Conservation (phyloP, 805 yeast genomes). For the Torulaspora microellipsoides region DNA sequence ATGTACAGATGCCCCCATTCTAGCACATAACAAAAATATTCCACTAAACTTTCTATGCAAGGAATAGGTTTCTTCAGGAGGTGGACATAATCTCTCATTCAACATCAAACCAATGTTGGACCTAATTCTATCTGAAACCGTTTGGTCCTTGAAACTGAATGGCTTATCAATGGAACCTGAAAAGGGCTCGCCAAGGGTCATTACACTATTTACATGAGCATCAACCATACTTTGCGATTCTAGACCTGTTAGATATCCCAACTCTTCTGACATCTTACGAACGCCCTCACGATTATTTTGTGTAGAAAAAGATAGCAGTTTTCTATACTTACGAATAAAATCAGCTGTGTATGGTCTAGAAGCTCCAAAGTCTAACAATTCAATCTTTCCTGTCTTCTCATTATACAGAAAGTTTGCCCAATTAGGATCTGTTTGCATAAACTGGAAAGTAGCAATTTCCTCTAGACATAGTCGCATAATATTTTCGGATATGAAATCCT, state of each 20-base stretch:
- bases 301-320: slow-evolving; percentile 71
- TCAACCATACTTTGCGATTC: slow-evolving; percentile 84
- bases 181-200: slow-evolving; percentile 92
- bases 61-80: slow-evolving; percentile 98
- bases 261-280: slow-evolving; percentile 56
- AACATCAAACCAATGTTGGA: slow-evolving; percentile 86
- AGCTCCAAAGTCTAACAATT: slow-evolving; percentile 93
- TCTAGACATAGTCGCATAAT: slow-evolving; percentile 81
- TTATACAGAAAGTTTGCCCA: slow-evolving; percentile 97
- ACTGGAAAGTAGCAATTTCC: slow-evolving; percentile 79
- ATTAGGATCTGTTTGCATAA: slow-evolving; percentile 98
- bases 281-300: slow-evolving; percentile 59
- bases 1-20: slow-evolving; percentile 76
- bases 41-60: slow-evolving; percentile 94
- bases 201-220: slow-evolving; percentile 87
- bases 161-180: slow-evolving; percentile 40
- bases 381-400: slow-evolving; percentile 62
- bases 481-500: slow-evolving; percentile 75
- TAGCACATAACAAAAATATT: slow-evolving; percentile 83
- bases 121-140: slow-evolving; percentile 90
- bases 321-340: slow-evolving; percentile 66
- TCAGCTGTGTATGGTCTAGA: slow-evolving; percentile 69
- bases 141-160: slow-evolving; percentile 77
- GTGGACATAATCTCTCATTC: slow-evolving; percentile 87
- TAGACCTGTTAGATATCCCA: slow-evolving; percentile 89